Evolutionary conservation across 805 yeast species (phyloP).

Genomic region (Schwanniomyces occidentalis): DNA sequence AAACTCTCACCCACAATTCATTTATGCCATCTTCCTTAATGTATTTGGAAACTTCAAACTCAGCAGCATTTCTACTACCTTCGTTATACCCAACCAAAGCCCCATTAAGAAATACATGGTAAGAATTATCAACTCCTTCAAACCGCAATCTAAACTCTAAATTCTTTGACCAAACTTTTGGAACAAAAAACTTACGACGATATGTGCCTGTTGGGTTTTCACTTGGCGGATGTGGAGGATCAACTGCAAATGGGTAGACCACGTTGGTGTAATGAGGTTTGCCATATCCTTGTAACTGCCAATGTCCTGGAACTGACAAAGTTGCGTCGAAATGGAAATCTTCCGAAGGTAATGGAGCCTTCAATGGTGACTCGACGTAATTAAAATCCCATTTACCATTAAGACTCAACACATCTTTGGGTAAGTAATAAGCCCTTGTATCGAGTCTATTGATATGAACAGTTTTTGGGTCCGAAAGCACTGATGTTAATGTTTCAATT

Average conservation of each 20-base stretch:
- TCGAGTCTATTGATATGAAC: conserved; percentile 12
- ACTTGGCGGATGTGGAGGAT: conserved; percentile 33
- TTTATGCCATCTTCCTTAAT: conserved; percentile 6
- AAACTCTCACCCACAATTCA: conserved; percentile 24
- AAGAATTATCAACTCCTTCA: conserved; percentile 38
- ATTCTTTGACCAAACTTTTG: conserved; percentile 11
- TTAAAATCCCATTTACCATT: conserved; percentile 16
- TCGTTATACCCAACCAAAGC: conserved; percentile 28
- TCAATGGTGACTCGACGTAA: conserved; percentile 9
- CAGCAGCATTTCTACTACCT: conserved; percentile 34
- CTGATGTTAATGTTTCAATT: conserved; percentile 2
- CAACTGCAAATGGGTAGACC: conserved; percentile 28
- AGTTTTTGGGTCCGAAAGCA: conserved; percentile 11
- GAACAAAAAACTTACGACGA: conserved; percentile 20
- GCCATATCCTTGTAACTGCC: conserved; percentile 38
- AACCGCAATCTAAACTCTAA: conserved; percentile 24
- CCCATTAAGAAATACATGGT: conserved; percentile 32
- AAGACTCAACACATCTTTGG: conserved; percentile 9
- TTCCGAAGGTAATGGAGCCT: conserved; percentile 9
- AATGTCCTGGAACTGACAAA: conserved; percentile 32
- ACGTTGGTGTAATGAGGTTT: conserved; percentile 35
- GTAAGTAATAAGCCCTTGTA: conserved; percentile 15
- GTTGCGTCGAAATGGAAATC: conserved; percentile 2
- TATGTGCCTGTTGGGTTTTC: conserved; percentile 34
- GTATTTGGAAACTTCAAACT: conserved; percentile 24